Evolutionary conservation across 2,329 filamentous ascomycete species (phyloP), one percentile per base, ranked within the genome.

Genomic region (Aspergillus fijiensis): DNA sequence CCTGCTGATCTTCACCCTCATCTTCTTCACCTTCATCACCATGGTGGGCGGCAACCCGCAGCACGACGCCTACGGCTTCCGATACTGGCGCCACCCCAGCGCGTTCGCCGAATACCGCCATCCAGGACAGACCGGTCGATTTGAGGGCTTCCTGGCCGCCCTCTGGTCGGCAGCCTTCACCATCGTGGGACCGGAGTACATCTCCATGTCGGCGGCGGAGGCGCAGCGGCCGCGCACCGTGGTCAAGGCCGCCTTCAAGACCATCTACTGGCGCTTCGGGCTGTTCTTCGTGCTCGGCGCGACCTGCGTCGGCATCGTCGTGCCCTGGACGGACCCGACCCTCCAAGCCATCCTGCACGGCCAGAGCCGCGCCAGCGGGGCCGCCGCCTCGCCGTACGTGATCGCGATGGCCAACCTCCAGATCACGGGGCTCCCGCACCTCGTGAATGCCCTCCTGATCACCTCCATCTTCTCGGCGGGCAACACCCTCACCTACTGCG

Each of bases 11-110:
- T 73, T 90, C 31, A 86, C 83, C 1, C 80, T 91, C 29, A 82
- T 91, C 66, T 65, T 84, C 61, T 91, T 89, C 76, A 92, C 90
- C 9, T 90, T 94, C 67, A 81, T 94, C 62, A 86, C 87, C 62
- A 92, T 92, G 86, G 78, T 92, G 1, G 90, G 90, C 9, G 90
- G 89, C 3, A 92, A 92, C 66, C 90, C 90, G 0, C 71, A 85
- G 1, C 80, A 84, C 55, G 87, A 91, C 65, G 79, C 82, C 0
- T 89, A 89, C 62, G 89, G 89, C 0, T 91, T 91, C 71, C 81
- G 85, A 10, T 81, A 85, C 68, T 88, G 85, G 75, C 69, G 4
- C 16, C 55, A 45, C 14, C 60, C 60, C 11, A 57, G 61, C 7
- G 19, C 59, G 2, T 64, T 64, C 14, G 60, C 54, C 4, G 82